phyloP scores from a whole-genome alignment of 129 eudicot species.

The Artemisia tridentata region DNA sequence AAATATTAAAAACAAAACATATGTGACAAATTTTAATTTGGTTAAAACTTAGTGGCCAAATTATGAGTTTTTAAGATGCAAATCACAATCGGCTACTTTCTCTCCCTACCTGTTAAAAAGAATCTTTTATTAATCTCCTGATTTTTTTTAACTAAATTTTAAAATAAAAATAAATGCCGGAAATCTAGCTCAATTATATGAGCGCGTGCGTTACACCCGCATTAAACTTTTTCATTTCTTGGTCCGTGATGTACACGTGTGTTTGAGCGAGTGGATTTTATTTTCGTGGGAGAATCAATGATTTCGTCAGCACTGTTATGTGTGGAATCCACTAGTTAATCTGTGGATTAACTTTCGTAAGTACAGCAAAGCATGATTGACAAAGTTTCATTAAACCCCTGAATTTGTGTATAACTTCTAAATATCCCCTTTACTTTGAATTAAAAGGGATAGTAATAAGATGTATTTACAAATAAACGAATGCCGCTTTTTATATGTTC shows the following conservation, averaged over 20 bases:
- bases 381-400: conserved; percentile 17
- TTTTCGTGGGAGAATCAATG: conserved; percentile 34
- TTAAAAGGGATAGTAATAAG: background rate
- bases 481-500: too few relatives aligned
- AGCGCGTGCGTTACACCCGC: conserved; percentile 23
- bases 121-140: conserved; percentile 29
- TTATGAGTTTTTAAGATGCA: conserved; percentile 24
- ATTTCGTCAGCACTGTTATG: conserved; percentile 34
- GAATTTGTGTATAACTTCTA: background rate
- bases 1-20: background rate
- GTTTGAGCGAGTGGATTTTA: background rate
- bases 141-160: conserved; percentile 9
- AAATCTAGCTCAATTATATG: conserved; percentile 7
- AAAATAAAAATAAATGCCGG: conserved; percentile 17
- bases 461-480: too few relatives aligned
- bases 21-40: background rate
- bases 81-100: conserved; percentile 38
- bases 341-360: conserved; percentile 31
- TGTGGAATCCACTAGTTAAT: conserved; percentile 39
- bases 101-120: conserved; percentile 35
- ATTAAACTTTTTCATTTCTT: background rate
- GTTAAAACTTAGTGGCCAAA: conserved; percentile 23
- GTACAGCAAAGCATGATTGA: conserved; percentile 32
- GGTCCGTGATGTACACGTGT: conserved; percentile 17
- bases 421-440: conserved; percentile 10